phyloP scores from a whole-genome alignment of 441 rosid species.

The Gossypium schwendimanii region DNA sequence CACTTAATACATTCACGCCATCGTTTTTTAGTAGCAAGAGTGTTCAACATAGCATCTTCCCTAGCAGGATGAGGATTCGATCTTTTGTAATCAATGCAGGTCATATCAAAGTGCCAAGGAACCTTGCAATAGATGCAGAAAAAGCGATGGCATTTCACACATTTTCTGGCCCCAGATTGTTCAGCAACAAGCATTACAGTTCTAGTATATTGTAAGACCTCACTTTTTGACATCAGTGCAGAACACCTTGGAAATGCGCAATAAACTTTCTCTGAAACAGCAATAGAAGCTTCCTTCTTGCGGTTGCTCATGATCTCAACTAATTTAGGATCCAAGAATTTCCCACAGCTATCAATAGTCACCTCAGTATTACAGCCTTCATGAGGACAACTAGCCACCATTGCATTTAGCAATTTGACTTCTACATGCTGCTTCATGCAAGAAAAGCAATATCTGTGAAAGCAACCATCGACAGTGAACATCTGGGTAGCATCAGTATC shows the following conservation, averaged over 20 bases:
- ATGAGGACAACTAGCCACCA: slow-evolving; percentile 58
- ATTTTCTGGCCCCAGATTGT: slow-evolving; percentile 44
- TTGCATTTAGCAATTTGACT: slow-evolving; percentile 66
- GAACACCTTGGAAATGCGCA: slow-evolving; percentile 80
- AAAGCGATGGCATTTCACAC: slow-evolving; percentile 46
- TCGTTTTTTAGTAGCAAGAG: slow-evolving; percentile 40
- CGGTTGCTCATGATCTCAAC: slow-evolving; percentile 40
- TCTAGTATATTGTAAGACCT: slow-evolving; percentile 36
- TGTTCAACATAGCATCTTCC: slow-evolving; percentile 37
- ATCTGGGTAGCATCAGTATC: slow-evolving; percentile 40
- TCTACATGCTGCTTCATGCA: slow-evolving; percentile 82
- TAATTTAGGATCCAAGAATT: slow-evolving; percentile 54
- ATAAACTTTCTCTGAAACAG: slow-evolving; percentile 57
- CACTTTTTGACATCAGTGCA: slow-evolving; percentile 62
- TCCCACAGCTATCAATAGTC: slow-evolving; percentile 40
- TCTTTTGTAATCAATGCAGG: slow-evolving; percentile 48
- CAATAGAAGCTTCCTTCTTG: slow-evolving; percentile 59
- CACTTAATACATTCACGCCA: slow-evolving; percentile 73
- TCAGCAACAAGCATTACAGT: slow-evolving; percentile 25
- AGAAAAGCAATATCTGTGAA: slow-evolving; percentile 65
- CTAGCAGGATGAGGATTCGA: slow-evolving; percentile 22
- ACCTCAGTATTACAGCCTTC: slow-evolving; percentile 57
- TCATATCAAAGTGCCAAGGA: slow-evolving; percentile 70
- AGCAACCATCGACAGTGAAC: slow-evolving; percentile 56
- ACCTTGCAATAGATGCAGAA: slow-evolving; percentile 76